phyloP scores from a whole-genome alignment of 2,329 filamentous ascomycete genomes.

The Alternaria metachromatica region DNA sequence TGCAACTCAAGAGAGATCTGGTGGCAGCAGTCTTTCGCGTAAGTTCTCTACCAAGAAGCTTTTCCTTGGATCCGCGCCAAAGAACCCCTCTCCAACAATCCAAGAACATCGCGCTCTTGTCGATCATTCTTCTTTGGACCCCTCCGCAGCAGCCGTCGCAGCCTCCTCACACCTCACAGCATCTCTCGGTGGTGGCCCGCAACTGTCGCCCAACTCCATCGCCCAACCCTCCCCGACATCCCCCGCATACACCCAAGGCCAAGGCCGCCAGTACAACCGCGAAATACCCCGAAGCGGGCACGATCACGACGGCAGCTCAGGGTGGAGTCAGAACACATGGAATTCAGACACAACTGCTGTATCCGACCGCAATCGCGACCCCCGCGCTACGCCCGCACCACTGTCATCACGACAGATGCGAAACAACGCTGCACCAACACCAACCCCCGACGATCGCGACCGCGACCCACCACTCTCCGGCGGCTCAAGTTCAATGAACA shows the following conservation, averaged over 20 bases:
- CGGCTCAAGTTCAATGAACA: conserved; percentile 37
- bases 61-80: conserved; percentile 56
- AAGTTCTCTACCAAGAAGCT: conserved; percentile 62
- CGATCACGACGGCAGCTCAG: conserved; percentile 41
- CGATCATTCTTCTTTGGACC: conserved; percentile 55
- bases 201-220: conserved; percentile 52
- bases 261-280: conserved; percentile 39
- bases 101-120: conserved; percentile 52
- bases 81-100: conserved; percentile 60
- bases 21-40: conserved; percentile 56
- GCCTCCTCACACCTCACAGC: conserved; percentile 60
- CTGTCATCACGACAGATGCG: conserved; percentile 40
- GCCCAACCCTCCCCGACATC: conserved; percentile 58
- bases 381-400: conserved; percentile 41
- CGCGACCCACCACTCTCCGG: conserved; percentile 47
- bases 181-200: conserved; percentile 50
- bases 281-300: conserved; percentile 40
- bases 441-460: conserved; percentile 43
- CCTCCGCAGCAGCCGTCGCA: conserved; percentile 58
- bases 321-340: conserved; percentile 41
- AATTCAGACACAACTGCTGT: conserved; percentile 36
- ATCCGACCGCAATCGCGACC: conserved; percentile 40
- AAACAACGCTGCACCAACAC: conserved; percentile 35
- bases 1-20: conserved; percentile 42
- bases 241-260: conserved; percentile 53